Base-by-base conservation (phyloP, 2,329 filamentous ascomycete genomes). In the Blastomyces silverae region DNA sequence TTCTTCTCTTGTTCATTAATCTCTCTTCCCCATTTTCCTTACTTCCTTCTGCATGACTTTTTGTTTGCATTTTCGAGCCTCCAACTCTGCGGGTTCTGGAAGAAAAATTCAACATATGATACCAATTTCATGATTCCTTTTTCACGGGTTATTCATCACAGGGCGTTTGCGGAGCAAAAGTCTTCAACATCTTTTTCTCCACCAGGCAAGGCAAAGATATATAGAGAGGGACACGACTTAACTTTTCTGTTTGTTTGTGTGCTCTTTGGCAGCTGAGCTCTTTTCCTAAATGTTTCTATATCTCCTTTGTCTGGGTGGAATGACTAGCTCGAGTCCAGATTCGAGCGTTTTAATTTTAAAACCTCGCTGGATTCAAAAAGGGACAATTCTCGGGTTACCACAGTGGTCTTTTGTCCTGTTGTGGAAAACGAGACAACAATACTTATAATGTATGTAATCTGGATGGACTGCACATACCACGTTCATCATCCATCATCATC, bases 71-170 rank as follows among this genome's bases (percentile, higher is more conserved):
- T 72, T 71, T 71, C 71, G 50, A 44, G 52, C 39, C 62, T 57
- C 71, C 67, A 66, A 68, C 69, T 39, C 22, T 7, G 44, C 44
- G 44, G 70, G 73, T 72, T 73, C 74, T 73, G 70, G 74, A 73
- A 74, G 75, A 75, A 76, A 74, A 77, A 79, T 79, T 79, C 77
- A 79, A 79, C 77, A 79, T 69, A 64, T 79, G 77, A 79, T 79
- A 79, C 77, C 77, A 79, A 74, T 78, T 77, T 77, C 37, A 48
- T 46, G 34, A 73, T 73, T 53, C 59, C 61, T 72, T 73, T 63
- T 63, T 64, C n/a, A 48, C 42, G 31, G 15, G 56, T 64, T 58
- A 42, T 61, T 50, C 34, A 73, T 50, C 34, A 73, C 73, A 71
- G 76, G 77, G 77, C 76, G 78, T 78, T 74, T 71, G 67, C 68